Base-by-base conservation (phyloP, 768 basidiomycete species). In the Chlorophyllum brunneum region DNA sequence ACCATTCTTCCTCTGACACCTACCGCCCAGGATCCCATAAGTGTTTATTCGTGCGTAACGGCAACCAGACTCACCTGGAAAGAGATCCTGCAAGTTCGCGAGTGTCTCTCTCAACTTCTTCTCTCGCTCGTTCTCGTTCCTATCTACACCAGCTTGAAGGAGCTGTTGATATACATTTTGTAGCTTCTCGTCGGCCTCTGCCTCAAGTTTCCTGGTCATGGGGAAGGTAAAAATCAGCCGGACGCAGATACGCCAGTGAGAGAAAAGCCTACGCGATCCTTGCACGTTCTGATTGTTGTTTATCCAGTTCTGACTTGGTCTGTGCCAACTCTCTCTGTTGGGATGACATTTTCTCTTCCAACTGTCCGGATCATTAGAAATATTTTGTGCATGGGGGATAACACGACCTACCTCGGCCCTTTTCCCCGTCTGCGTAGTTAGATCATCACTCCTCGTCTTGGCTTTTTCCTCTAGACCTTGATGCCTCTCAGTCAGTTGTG, bases 1-100 rank as follows among this genome's bases (percentile, higher is more conserved):
- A 93, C 79, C 2, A 98, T 83, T 15, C 97, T 83, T 1, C 97
- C 97, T 13, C 92, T 83, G 3, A 98, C 95, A 59, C 94, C 92
- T 91, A 47, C 20, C n/a, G 5, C 48, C 30, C 16, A n/a, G 1
- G 31, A 43, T 22, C 42, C 13, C 24, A 45, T 44, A 31, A 1
- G 30, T 37, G 3, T 11, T 37, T 16, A 37, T n/a, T n/a, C n/a
- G n/a, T n/a, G n/a, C 2, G 22, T 10, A 29, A 13, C 8, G 40
- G 15, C 4, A 13, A 51, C 10, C 30, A n/a, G 38, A 40, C 67
- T 6, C 46, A 87, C 92, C 92, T 37, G 92, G 90, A 70, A 98
- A 98, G 33, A 95, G 83, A 1, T 91, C 78, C 62, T 95, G 93
- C 53, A 99, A 67, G 61, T 77, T 90, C 0, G 82, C 70, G 24